Evolutionary conservation across 2,329 filamentous ascomycete genomes (phyloP).

Genomic region (Botrytis fabae): DNA sequence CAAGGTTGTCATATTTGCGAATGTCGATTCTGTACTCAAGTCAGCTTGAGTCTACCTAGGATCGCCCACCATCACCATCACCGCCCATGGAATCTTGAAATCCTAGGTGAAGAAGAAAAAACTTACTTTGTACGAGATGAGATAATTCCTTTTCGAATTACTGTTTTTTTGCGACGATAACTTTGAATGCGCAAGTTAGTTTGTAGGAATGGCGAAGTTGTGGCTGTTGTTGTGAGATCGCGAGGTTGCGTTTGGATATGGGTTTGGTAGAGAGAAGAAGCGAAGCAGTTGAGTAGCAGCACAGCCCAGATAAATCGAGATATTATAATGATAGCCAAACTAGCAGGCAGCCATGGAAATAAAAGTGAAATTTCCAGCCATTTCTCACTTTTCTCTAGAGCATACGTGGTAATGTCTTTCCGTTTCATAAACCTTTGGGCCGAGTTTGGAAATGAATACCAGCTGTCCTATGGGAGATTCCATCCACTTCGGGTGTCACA

Average conservation of each 20-base stretch:
- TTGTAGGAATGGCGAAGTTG: background rate
- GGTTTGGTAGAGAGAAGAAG: background rate
- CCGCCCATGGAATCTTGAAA: background rate
- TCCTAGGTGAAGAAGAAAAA: background rate
- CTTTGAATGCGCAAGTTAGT: background rate
- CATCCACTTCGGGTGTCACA: background rate
- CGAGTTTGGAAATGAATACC: background rate
- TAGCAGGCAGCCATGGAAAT: background rate
- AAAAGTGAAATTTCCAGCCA: conserved; percentile 1
- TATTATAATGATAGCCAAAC: background rate
- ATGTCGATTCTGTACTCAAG: background rate
- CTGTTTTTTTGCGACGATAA: background rate
- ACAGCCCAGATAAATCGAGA: background rate
- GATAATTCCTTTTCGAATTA: background rate
- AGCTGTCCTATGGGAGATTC: background rate
- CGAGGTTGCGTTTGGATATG: background rate
- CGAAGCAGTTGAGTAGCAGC: background rate
- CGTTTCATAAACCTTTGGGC: background rate
- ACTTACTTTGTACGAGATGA: background rate
- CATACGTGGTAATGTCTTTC: background rate
- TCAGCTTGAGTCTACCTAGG: background rate
- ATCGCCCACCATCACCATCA: background rate
- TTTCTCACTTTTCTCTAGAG: background rate
- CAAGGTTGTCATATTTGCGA: conserved; percentile 14
- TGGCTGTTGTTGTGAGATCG: background rate